These are phyloP conservation scores for Escovopsis sp. DNA, from an alignment of 2,329 filamentous ascomycete genomes.

Conservation along the genomic window DNA sequence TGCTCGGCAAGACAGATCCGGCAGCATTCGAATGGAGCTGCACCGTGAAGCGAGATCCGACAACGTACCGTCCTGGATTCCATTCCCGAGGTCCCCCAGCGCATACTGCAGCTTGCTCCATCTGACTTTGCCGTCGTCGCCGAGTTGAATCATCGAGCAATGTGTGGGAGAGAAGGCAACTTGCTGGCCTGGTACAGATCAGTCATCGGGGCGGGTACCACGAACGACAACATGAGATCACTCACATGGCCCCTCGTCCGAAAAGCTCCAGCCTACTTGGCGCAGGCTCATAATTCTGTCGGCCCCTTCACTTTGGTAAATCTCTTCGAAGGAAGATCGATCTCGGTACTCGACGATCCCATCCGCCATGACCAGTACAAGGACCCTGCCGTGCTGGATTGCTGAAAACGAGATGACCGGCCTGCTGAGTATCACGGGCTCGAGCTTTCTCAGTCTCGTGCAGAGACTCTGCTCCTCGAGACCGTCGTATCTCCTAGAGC, in stretches of 20 bases:
- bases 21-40: too few species aligned
- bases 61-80: conserved; percentile 34
- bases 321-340: conserved; percentile 52
- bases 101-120: conserved; percentile 42
- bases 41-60: too few species aligned
- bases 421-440: conserved; percentile 56
- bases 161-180: conserved; percentile 45
- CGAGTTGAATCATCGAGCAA: conserved; percentile 42
- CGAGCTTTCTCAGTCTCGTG: conserved; percentile 42
- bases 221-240: conserved; percentile 1
- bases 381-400: conserved; percentile 52
- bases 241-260: conserved; percentile 49
- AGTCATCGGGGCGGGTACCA: conserved; percentile 8
- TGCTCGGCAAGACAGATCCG: background rate
- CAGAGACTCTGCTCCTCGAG: conserved; percentile 17
- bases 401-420: conserved; percentile 53
- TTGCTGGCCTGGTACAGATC: conserved; percentile 31
- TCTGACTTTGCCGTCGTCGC: conserved; percentile 40
- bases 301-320: conserved; percentile 48
- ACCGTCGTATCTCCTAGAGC: conserved; percentile 41
- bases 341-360: conserved; percentile 71
- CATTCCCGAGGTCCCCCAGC: conserved; percentile 30
- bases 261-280: conserved; percentile 64
- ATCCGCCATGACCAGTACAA: conserved; percentile 65
- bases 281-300: conserved; percentile 53